Conservation (phyloP, 345 rosid genomes). For the Syzygium jambos region DNA sequence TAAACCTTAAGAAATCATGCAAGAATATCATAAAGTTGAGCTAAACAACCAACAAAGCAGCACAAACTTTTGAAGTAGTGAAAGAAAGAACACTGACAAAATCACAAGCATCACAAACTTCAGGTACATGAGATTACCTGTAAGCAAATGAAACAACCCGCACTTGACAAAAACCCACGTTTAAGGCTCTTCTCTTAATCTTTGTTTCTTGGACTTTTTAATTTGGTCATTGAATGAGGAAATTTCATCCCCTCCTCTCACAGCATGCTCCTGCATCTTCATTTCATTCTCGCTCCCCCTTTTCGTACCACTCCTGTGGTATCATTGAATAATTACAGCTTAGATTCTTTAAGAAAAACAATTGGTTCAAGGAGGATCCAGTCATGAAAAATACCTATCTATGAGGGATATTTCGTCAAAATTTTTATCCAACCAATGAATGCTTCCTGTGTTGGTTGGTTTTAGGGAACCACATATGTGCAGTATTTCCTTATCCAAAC, state of each 20-base stretch:
- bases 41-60: not conserved
- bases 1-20: not conserved
- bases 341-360: not conserved
- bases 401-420: conserved; percentile 10
- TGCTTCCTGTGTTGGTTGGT: conserved; percentile 48
- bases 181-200: conserved; percentile 12
- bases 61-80: not conserved
- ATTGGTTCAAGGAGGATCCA: not conserved
- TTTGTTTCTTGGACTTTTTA: conserved; percentile 32
- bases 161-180: not conserved
- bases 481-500: conserved; percentile 67
- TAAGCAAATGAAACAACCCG: not conserved
- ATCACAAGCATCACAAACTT: not conserved
- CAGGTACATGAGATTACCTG: not conserved
- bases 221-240: not conserved
- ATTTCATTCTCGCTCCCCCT: conserved; percentile 23
- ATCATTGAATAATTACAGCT: not conserved
- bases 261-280: conserved; percentile 7
- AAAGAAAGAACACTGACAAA: not conserved
- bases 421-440: conserved; percentile 48
- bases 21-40: not conserved
- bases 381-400: conserved; percentile 26
- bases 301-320: conserved; percentile 22
- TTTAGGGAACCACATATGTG: conserved; percentile 63
- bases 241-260: not conserved